Conservation (phyloP, 805 yeast genomes). For the Cyberlindnera samutprakarnensis region DNA sequence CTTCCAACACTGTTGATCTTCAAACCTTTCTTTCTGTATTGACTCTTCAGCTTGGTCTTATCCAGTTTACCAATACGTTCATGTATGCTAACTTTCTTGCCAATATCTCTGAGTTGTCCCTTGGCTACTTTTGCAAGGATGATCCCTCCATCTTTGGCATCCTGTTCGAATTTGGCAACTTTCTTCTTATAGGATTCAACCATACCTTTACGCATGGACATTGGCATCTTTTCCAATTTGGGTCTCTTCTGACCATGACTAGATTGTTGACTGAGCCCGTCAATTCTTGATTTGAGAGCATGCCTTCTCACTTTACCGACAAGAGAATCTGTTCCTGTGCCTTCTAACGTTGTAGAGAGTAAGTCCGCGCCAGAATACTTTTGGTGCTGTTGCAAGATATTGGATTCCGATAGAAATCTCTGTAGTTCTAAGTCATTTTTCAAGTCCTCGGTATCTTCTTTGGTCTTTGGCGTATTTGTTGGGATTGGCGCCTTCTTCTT, state of each 20-base stretch:
- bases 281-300: constrained; percentile 52
- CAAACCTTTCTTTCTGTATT: constrained; percentile 66
- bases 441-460: constrained; percentile 43
- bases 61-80: constrained; percentile 40
- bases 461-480: constrained; percentile 8
- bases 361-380: constrained; percentile 49
- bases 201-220: constrained; percentile 84
- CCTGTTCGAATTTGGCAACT: constrained; percentile 53
- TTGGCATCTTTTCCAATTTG: constrained; percentile 75
- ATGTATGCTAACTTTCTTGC: constrained; percentile 30
- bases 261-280: constrained; percentile 37
- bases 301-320: constrained; percentile 64
- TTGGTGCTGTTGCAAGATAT: constrained; percentile 40
- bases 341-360: constrained; percentile 36
- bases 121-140: constrained; percentile 65
- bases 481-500: constrained; percentile 6
- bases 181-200: constrained; percentile 45
- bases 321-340: constrained; percentile 48
- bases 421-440: constrained; percentile 70
- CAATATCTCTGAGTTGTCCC: constrained; percentile 58
- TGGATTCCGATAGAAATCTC: constrained; percentile 63
- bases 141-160: constrained; percentile 87
- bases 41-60: constrained; percentile 39
- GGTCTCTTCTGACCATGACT: constrained; percentile 19
- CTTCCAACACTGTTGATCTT: constrained; percentile 70